These are phyloP conservation scores for Batkoa obscura DNA, from an alignment of 371 early-diverging fungal species.

Conservation along the genomic window DNA sequence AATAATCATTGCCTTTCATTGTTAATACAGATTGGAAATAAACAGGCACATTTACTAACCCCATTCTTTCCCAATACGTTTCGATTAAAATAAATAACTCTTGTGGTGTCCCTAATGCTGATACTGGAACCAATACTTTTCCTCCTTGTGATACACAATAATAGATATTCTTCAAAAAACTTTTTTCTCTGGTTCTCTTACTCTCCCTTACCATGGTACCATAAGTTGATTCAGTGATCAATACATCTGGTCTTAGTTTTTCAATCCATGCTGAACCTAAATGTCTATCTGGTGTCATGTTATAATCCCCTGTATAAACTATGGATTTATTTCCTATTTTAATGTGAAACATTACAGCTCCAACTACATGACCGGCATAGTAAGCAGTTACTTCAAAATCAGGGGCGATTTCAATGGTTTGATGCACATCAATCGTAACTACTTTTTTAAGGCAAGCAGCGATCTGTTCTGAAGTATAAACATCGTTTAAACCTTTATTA, in stretches of 20 bases:
- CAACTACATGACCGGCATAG: slow-evolving; percentile 97
- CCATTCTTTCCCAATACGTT: slow-evolving; percentile 89
- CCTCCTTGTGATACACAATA: slow-evolving; percentile 73
- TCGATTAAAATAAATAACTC: slow-evolving; percentile 90
- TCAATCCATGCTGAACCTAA: slow-evolving; percentile 90
- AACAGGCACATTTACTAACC: slow-evolving; percentile 53
- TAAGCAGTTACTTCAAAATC: slow-evolving; percentile 77
- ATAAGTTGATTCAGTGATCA: slow-evolving; percentile 94
- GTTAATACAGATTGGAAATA: slow-evolving; percentile 90
- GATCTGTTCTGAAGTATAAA: slow-evolving; percentile 64
- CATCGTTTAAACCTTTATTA: slow-evolving; percentile 67
- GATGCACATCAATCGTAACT: slow-evolving; percentile 70
- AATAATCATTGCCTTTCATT: slow-evolving; percentile 83
- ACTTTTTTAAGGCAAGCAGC: slow-evolving; percentile 81
- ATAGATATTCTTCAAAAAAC: slow-evolving; percentile 80
- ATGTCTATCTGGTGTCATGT: slow-evolving; percentile 93
- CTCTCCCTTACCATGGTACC: slow-evolving; percentile 90
- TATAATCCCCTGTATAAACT: slow-evolving; percentile 96
- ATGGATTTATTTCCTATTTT: slow-evolving; percentile 58
- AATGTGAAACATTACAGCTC: slow-evolving; percentile 93
- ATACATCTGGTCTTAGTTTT: slow-evolving; percentile 63
- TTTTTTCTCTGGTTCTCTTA: slow-evolving; percentile 75
- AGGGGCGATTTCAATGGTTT: slow-evolving; percentile 61
- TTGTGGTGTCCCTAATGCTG: slow-evolving; percentile 92
- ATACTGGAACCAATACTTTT: slow-evolving; percentile 88